phyloP scores from a whole-genome alignment of 352 stramenopile genomes.

The Globisporangium emineosum region DNA sequence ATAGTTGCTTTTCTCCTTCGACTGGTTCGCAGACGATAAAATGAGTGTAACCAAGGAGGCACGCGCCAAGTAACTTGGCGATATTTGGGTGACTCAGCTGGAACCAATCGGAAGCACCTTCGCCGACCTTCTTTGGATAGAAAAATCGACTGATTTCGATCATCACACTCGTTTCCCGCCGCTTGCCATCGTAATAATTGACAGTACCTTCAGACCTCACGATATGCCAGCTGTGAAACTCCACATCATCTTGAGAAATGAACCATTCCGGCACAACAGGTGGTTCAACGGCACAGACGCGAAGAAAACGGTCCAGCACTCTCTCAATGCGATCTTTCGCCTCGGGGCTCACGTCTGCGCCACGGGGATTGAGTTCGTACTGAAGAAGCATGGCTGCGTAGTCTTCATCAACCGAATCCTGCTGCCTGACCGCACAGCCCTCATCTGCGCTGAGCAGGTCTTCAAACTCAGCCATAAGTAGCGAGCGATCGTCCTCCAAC shows the following conservation, averaged over 20 bases:
- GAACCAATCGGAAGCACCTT: neutral
- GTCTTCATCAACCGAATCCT: neutral
- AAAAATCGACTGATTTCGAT: neutral
- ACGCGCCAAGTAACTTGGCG: conserved; percentile 11
- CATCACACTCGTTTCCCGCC: conserved; percentile 1
- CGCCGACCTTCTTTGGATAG: neutral
- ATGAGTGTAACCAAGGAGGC: neutral
- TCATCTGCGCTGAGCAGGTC: neutral
- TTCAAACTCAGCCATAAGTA: no score
- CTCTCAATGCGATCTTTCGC: neutral
- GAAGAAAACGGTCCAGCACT: neutral
- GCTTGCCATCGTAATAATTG: neutral
- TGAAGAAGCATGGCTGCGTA: neutral
- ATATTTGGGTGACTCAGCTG: conserved; percentile 12
- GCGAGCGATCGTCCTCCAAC: no score
- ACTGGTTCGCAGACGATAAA: conserved; percentile 4
- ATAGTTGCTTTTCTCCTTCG: neutral
- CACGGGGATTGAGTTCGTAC: neutral
- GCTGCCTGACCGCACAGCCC: no score
- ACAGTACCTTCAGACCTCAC: neutral
- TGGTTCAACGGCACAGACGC: neutral
- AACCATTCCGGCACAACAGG: neutral
- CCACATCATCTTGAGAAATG: neutral
- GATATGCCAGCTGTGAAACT: neutral
- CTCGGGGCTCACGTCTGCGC: neutral